Conservation (phyloP, 257 asterid genomes). For the Salvia miltiorrhiza region DNA sequence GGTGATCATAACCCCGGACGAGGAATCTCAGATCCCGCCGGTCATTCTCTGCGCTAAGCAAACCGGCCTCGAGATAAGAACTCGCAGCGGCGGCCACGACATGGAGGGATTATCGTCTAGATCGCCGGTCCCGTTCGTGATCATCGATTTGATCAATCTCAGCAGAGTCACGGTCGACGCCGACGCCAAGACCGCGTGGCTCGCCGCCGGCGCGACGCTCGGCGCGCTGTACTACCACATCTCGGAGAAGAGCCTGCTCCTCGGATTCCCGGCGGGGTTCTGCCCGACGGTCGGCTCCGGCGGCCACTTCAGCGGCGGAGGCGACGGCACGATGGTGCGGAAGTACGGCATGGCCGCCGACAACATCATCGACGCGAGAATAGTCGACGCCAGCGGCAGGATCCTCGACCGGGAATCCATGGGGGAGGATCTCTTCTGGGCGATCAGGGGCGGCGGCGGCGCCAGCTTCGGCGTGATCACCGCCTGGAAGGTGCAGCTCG, state of each 20-base stretch:
- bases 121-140: constrained; percentile 23
- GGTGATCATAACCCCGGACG: constrained; percentile 13
- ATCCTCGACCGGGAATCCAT: constrained; percentile 26
- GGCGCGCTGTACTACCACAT: constrained; percentile 22
- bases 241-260: background rate
- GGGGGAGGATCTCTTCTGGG: constrained; percentile 39
- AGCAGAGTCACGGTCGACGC: background rate
- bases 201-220: constrained; percentile 29
- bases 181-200: constrained; percentile 29
- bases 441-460: constrained; percentile 35
- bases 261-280: constrained; percentile 26
- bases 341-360: constrained; percentile 36
- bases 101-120: constrained; percentile 33
- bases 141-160: constrained; percentile 31
- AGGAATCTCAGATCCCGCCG: constrained; percentile 23
- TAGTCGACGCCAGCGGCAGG: constrained; percentile 29
- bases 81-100: constrained; percentile 41
- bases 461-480: constrained; percentile 32
- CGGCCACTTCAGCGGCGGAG: constrained; percentile 38
- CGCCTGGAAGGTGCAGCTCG: constrained; percentile 28
- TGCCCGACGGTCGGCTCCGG: constrained; percentile 31
- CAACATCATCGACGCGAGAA: constrained; percentile 31
- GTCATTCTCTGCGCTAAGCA: constrained; percentile 18
- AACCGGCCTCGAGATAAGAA: constrained; percentile 20
- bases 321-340: constrained; percentile 29